Percentiles rank a stretch among this genome's conserved stretches.
phyloP scores from a whole-genome alignment of 2,329 filamentous ascomycete species.

The Colletotrichum echinochloae region DNA sequence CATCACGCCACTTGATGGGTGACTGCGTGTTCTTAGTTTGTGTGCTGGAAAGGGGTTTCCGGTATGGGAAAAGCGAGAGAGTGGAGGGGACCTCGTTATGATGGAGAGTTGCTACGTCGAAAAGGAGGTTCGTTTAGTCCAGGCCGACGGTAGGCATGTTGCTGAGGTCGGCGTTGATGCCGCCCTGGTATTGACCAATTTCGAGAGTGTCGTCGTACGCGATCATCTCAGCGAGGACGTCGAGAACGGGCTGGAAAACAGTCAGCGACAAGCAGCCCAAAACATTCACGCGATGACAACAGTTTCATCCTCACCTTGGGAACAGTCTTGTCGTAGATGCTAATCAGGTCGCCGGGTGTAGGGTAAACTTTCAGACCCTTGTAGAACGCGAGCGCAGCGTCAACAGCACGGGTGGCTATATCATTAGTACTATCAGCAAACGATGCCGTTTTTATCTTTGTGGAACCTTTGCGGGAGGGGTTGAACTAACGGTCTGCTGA shows the following conservation, averaged over 20 bases:
- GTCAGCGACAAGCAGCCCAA: conserved; percentile 40
- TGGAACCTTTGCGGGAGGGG: conserved; percentile 17
- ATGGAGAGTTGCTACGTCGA: conserved; percentile 10
- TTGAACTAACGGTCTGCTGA: conserved; percentile 80
- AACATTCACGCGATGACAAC: background rate
- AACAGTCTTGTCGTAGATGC: conserved; percentile 98
- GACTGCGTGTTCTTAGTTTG: conserved; percentile 29
- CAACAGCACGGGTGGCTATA: conserved; percentile 62
- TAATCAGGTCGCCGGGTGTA: conserved; percentile 89
- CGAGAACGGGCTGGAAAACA: conserved; percentile 80
- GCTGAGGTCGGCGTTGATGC: conserved; percentile 53
- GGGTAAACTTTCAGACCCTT: conserved; percentile 99
- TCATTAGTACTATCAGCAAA: conserved; percentile 22
- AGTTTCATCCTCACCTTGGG: conserved; percentile 75
- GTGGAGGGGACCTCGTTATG: conserved; percentile 26
- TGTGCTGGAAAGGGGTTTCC: conserved; percentile 9
- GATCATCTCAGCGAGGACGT: conserved; percentile 98
- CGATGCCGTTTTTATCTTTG: conserved; percentile 32
- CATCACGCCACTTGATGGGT: conserved; percentile 23
- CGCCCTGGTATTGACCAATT: conserved; percentile 59
- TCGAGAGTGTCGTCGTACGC: conserved; percentile 84
- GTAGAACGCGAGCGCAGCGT: conserved; percentile 96
- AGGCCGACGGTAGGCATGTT: conserved; percentile 66
- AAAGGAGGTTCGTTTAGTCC: conserved; percentile 56
- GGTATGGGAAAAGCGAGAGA: conserved; percentile 9